Evolutionary conservation across 2,329 filamentous ascomycete genomes (phyloP).

Genomic region (Stagonosporopsis vannaccii): DNA sequence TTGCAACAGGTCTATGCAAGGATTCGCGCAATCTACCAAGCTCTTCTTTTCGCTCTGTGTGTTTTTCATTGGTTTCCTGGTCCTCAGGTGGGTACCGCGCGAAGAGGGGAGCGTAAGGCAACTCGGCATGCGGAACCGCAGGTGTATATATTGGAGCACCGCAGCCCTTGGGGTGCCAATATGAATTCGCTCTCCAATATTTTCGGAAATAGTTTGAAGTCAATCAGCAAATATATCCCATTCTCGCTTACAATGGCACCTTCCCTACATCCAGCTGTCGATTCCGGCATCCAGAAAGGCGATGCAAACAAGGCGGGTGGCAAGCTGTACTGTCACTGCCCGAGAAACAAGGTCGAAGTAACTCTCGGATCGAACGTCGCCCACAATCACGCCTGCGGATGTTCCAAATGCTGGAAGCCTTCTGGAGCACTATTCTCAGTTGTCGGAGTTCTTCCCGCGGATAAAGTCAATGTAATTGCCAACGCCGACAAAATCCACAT

Average conservation of each 20-base stretch:
- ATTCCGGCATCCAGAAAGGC: conserved; percentile 68
- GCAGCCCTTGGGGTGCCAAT: neutral
- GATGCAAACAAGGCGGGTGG: conserved; percentile 64
- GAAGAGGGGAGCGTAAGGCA: conserved; percentile 3
- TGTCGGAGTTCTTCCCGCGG: conserved; percentile 66
- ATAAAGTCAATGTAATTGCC: conserved; percentile 64
- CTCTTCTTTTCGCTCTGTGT: neutral
- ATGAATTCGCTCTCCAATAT: neutral
- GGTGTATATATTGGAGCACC: conserved; percentile 12
- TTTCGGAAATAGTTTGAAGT: conserved; percentile 1
- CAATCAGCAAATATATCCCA: conserved; percentile 17
- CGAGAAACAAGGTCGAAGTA: conserved; percentile 63
- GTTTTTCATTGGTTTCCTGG: neutral
- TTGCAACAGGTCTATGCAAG: neutral
- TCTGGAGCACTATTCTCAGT: conserved; percentile 68
- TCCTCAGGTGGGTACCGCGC: conserved; percentile 5
- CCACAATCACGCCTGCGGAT: conserved; percentile 76
- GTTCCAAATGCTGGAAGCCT: conserved; percentile 77
- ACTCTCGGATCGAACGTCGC: conserved; percentile 65
- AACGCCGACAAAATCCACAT: conserved; percentile 65
- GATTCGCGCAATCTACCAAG: conserved; percentile 9
- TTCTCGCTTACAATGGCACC: conserved; percentile 31
- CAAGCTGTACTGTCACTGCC: conserved; percentile 68
- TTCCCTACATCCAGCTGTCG: conserved; percentile 68
- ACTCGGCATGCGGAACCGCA: conserved; percentile 22